Evolutionary conservation across 1,284 basidiomycete species (phyloP), one percentile per base, ranked within the genome.

Genomic region (Melampsora occidentalis): DNA sequence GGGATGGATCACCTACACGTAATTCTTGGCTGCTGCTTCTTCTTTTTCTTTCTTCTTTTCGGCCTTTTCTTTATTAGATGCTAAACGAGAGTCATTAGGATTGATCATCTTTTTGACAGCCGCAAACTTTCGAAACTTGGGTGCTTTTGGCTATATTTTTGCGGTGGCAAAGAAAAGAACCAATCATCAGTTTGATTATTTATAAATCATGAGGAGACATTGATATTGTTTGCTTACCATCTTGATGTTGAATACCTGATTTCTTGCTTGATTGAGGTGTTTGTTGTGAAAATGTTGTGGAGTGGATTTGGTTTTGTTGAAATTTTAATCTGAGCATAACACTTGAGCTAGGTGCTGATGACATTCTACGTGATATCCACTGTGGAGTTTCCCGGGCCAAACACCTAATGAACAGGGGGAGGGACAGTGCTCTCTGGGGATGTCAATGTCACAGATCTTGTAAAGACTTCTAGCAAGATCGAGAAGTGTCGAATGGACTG

Each of bases 101-200:
- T 94, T 96, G 79, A 99, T 85, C 87, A 99, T 88, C 18, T 96
- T 91, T 85, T 99, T 99, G 64, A 97, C 94, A 7, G 90, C 86
- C 4, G 94, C 95, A 83, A 97, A 97, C 84, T 97, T 97, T 83
- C 94, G 88, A 1, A 94, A 95, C 84, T 93, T 94, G 83, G 93
- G 94, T 68, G 92, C 92, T 85, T 90, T 95, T n/a, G 90, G 92
- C 95, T 94, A 70, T 25, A 25, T 25, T 25, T 25, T 25, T 25
- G 25, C 25, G 25, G 82, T 81, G 28, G 42, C 25, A 25, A 25
- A 25, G 25, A 80, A 68, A 14, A 28, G 10, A 28, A 69, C 9
- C 25, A 35, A 2, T 42, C 2, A 42, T 42, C 42, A 25, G 57
- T 25, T 61, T 10, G 57, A 25, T 25, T 25, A 1, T 25, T 1